These are phyloP conservation scores for Daldinia loculata DNA, from an alignment of 495 filamentous ascomycete species.

Conservation along the genomic window DNA sequence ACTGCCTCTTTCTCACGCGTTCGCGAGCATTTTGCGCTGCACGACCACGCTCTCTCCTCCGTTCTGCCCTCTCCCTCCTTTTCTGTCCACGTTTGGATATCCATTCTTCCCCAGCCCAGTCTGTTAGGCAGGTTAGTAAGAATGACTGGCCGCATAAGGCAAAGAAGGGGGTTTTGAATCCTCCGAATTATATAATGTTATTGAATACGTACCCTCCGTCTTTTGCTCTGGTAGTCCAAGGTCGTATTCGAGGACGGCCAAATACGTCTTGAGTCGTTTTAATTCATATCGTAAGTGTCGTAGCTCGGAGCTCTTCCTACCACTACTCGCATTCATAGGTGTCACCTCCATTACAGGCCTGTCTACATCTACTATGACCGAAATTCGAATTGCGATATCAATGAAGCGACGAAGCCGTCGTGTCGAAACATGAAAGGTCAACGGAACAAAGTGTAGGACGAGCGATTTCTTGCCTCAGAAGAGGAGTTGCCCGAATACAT, in stretches of 20 bases:
- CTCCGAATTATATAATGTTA: background rate
- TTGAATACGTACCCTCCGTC: slow-evolving; percentile 19
- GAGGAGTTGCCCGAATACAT: slow-evolving; percentile 9
- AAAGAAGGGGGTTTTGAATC: background rate
- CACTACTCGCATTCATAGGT: background rate
- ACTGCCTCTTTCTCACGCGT: background rate
- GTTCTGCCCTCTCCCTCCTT: slow-evolving; percentile 2
- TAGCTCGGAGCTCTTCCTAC: background rate
- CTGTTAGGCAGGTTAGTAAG: slow-evolving; percentile 21
- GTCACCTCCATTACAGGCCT: background rate
- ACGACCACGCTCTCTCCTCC: background rate
- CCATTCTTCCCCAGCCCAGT: background rate
- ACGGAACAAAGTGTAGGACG: background rate
- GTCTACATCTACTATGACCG: background rate
- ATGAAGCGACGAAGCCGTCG: background rate
- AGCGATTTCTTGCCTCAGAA: slow-evolving; percentile 1
- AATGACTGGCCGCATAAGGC: background rate
- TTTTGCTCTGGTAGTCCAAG: background rate
- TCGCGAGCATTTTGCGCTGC: background rate
- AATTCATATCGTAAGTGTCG: slow-evolving; percentile 6
- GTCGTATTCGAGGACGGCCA: slow-evolving; percentile 17
- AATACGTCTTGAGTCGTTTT: slow-evolving; percentile 9
- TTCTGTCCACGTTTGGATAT: slow-evolving; percentile 11
- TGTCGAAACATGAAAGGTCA: background rate
- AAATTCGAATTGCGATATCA: background rate